Evolutionary conservation across 768 basidiomycete species (phyloP), one percentile per base, ranked within the genome.

Genomic region (Flagelloscypha sp.): DNA sequence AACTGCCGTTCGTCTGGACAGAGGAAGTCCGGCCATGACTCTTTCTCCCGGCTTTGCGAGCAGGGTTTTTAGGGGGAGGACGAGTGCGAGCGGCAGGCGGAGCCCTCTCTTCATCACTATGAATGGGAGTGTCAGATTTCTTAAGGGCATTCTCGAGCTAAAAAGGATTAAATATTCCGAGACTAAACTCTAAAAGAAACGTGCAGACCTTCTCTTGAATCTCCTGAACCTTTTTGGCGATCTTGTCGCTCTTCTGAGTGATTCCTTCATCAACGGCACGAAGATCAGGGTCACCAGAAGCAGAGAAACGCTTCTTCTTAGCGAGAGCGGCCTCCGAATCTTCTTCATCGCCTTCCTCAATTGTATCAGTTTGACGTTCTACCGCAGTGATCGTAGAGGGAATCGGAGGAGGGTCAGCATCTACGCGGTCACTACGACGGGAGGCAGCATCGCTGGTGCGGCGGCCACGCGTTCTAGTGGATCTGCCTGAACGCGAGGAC

Each of bases 151-250:
- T 69, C 54, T 89, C 88, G 37, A 92, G 65, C 87, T 90, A 41
- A 42, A 12, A 24, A 8, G 18, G 15, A 39, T 28, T n/a, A n/a
- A n/a, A n/a, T n/a, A 27, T 27, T 22, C 36, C 35, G 15, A 29
- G 35, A 15, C 12, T 13, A 17, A 12, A 24, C 8, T 28, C 27
- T 33, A 2, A 15, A 24, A n/a, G 17, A n/a, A n/a, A 35, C 4
- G 32, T n/a, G 56, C 65, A 36, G 28, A 89, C 90, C 76, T 93
- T 94, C 45, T 84, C 78, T 60, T 94, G 89, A 40, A 95, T 93
- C 56, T 84, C 77, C 31, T 84, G 50, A 30, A 95, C 84, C 56
- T 90, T 88, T 54, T 84, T 76, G 17, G 86, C 82, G 37, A 95
- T 92, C 50, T 74, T 78, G 48, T 93, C 90, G 45, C 83, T 89